These are phyloP conservation scores for Phallus indusiatus DNA, from an alignment of 768 basidiomycete genomes.

Conservation along the genomic window DNA sequence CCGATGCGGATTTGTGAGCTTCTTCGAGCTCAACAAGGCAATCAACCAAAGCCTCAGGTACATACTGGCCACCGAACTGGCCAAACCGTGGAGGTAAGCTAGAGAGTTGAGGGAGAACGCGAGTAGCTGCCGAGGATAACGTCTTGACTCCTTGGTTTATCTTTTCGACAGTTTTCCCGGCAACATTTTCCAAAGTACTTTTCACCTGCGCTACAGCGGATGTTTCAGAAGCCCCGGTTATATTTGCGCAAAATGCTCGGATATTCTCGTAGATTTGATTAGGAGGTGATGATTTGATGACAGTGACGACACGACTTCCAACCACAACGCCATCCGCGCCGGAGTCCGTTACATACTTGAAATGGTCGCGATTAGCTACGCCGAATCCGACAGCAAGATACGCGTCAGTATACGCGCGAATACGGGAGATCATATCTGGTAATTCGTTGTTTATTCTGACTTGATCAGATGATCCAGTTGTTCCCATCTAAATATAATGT, in stretches of 20 bases:
- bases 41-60: slow-evolving; percentile 93
- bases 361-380: slow-evolving; percentile 83
- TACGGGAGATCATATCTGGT: slow-evolving; percentile 74
- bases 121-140: slow-evolving; percentile 17
- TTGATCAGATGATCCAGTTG: slow-evolving; percentile 81
- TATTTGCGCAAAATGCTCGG: slow-evolving; percentile 64
- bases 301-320: slow-evolving; percentile 73
- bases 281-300: slow-evolving; percentile 59
- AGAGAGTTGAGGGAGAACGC: slow-evolving; percentile 27
- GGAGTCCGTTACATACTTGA: slow-evolving; percentile 71
- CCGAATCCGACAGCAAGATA: slow-evolving; percentile 97
- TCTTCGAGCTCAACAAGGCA: slow-evolving; percentile 84
- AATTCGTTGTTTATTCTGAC: slow-evolving; percentile 65
- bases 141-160: slow-evolving; percentile 13
- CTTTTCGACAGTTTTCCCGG: slow-evolving; percentile 17
- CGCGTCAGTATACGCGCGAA: slow-evolving; percentile 66
- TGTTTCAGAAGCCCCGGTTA: slow-evolving; percentile 35
- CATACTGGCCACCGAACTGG: slow-evolving; percentile 94
- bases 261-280: slow-evolving; percentile 44
- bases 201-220: slow-evolving; percentile 12
- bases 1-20: slow-evolving; percentile 79
- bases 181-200: slow-evolving; percentile 17
- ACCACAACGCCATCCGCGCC: slow-evolving; percentile 96
- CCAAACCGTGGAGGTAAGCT: slow-evolving; percentile 81
- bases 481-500: slow-evolving; percentile 68